phyloP scores from a whole-genome alignment of 225 moss, liverwort and hornwort species.

The Marchantia paleacea region DNA sequence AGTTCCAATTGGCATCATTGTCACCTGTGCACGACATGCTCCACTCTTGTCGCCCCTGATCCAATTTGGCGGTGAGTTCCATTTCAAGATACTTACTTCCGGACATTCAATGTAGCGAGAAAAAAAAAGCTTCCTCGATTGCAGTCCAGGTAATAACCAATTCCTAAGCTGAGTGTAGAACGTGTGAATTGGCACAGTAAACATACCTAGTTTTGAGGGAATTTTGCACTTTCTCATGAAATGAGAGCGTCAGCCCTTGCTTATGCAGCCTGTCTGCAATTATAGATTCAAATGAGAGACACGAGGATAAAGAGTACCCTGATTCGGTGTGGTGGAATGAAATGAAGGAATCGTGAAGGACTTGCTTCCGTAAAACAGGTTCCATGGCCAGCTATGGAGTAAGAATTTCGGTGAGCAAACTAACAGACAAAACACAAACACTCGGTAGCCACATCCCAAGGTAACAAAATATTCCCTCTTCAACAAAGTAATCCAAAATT shows the following conservation, averaged over 20 bases:
- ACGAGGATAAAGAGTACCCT: neutral
- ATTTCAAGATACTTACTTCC: neutral
- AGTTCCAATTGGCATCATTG: slow-evolving; percentile 98
- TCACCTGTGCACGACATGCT: slow-evolving; percentile 77
- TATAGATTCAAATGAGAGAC: neutral
- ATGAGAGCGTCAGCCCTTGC: slow-evolving; percentile 24
- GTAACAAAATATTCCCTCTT: neutral
- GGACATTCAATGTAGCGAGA: neutral
- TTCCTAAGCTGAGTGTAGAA: neutral
- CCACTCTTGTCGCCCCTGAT: slow-evolving; percentile 31
- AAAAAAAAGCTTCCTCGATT: neutral
- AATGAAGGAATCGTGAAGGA: neutral
- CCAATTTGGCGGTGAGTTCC: neutral
- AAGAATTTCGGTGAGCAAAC: neutral
- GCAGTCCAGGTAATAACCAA: neutral
- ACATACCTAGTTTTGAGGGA: slow-evolving; percentile 30
- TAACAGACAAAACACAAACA: neutral
- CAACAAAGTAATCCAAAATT: neutral
- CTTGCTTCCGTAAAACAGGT: neutral
- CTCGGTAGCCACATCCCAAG: neutral
- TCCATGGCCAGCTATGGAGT: neutral
- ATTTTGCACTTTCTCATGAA: slow-evolving; percentile 38
- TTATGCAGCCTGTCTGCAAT: slow-evolving; percentile 24
- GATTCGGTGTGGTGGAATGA: neutral
- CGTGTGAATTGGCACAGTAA: neutral